Evolutionary conservation across 129 eudicot genomes (phyloP), one percentile per base, ranked within the genome.

Genomic region (Flaveria sonorensis): DNA sequence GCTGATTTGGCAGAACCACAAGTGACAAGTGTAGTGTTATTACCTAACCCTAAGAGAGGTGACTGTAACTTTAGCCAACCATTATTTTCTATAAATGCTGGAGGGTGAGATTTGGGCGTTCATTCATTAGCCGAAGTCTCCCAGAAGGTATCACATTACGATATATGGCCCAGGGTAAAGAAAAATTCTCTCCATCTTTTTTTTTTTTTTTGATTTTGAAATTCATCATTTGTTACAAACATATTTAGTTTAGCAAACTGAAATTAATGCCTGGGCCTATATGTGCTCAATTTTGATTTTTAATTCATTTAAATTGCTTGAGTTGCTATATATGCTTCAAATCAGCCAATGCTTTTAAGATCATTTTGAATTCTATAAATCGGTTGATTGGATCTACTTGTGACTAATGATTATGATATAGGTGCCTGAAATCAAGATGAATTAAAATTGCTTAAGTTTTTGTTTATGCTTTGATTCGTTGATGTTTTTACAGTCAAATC

Each of bases 291-390:
- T 7, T 74, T 23, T 60, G 68, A 43, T 40, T 14, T 42, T 0
- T 7, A 12, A 74, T 74, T 19, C 43, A 74, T 60, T 26, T 21
- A 73, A 42, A 23, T 23, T 60, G 59, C 55, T 74, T 74, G 26
- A 24, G 55, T 74, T 43, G 68, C 36, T 57, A 73, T 40, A 56
- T 73, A 56, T 57, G 77, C 56, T 73, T 42, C 52, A 24, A 36
- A 32, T 55, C n/a, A 14, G 0, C 15, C 5, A 24, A 13, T 68
- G 18, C 39, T 20, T 68, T 21, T 45, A 43, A 19, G 55, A 68
- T 19, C 36, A 10, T 39, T 43, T 20, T 68, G 28, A 68, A 68
- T 42, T 68, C 70, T 20, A n/a, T n/a, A 5, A 2, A 20, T 45
- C 12, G 1, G 19, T 14, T 45, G 36, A 68, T 43, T 43, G 23